These are phyloP conservation scores for Aureobasidium sp. DNA, from an alignment of 2,329 filamentous ascomycete genomes.

Conservation along the genomic window DNA sequence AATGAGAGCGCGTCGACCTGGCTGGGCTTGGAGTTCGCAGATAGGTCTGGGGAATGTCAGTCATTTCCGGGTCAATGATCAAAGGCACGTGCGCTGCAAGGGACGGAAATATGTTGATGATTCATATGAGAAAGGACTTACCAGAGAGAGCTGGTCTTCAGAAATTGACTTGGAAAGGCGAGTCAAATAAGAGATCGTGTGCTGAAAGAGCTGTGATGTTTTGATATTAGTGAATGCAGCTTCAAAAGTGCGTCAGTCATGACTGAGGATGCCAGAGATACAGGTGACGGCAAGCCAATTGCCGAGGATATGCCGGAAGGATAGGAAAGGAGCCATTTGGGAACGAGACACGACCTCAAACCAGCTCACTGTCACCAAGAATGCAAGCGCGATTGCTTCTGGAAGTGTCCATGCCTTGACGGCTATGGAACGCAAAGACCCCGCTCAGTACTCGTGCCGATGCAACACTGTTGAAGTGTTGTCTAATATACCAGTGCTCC, in stretches of 20 bases:
- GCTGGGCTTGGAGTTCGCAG: conserved; percentile 30
- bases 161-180: background rate
- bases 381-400: conserved; percentile 2
- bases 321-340: background rate
- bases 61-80: conserved; percentile 27
- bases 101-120: background rate
- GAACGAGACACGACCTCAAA: conserved; percentile 3
- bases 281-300: background rate
- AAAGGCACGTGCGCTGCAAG: conserved; percentile 20
- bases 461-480: conserved; percentile 12
- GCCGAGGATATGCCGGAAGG: background rate
- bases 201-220: conserved; percentile 2
- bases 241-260: background rate
- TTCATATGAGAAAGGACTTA: background rate
- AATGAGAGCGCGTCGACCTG: conserved; percentile 21
- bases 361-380: background rate
- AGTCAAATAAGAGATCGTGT: background rate
- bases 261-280: background rate
- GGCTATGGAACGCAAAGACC: background rate
- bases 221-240: background rate
- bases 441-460: background rate
- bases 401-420: conserved; percentile 3
- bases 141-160: background rate
- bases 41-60: conserved; percentile 38
- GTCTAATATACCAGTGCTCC: background rate